A percentile compares a stretch with the other conserved stretches of the same genome.
Conservation (phyloP, 2,329 filamentous ascomycete genomes). For the Aspergillus aculeatus region DNA sequence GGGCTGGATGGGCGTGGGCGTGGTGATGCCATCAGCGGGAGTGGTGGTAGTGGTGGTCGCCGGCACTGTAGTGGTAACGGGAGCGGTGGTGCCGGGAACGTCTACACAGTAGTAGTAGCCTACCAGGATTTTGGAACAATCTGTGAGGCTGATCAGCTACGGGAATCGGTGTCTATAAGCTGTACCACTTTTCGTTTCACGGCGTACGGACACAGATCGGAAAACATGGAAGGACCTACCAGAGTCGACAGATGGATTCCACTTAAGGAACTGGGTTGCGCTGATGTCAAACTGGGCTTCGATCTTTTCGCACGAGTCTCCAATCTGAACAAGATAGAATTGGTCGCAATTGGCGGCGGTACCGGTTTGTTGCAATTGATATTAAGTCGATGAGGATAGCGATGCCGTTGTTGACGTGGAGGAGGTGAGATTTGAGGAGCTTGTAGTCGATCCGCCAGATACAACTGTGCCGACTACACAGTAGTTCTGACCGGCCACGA, state of each 20-base stretch:
- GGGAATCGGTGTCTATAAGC: not conserved
- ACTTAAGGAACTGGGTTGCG: not conserved
- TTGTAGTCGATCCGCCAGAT: not conserved
- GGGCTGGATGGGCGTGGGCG: conserved; percentile 1
- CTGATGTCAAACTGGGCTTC: not conserved
- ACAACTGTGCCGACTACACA: conserved; percentile 13
- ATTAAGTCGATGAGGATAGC: not conserved
- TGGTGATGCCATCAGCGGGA: conserved; percentile 1
- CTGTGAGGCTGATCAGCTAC: not conserved
- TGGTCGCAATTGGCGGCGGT: not conserved
- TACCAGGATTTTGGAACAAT: not conserved
- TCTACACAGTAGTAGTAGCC: conserved; percentile 1
- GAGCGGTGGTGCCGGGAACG: not conserved
- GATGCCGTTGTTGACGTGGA: not conserved
- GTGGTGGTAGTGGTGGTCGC: conserved; percentile 1
- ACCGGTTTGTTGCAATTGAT: not conserved
- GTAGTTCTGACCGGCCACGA: conserved; percentile 14
- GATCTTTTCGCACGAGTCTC: not conserved
- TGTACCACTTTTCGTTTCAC: not conserved
- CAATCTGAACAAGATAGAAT: not conserved
- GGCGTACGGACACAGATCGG: not conserved
- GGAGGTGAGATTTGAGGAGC: not conserved
- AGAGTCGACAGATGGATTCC: not conserved
- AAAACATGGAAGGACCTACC: not conserved
- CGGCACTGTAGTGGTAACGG: not conserved